A percentile compares a stretch with the other conserved stretches of the same genome.
Conservation (phyloP, 2,329 filamentous ascomycete genomes). For the Aspergillus sojae region DNA sequence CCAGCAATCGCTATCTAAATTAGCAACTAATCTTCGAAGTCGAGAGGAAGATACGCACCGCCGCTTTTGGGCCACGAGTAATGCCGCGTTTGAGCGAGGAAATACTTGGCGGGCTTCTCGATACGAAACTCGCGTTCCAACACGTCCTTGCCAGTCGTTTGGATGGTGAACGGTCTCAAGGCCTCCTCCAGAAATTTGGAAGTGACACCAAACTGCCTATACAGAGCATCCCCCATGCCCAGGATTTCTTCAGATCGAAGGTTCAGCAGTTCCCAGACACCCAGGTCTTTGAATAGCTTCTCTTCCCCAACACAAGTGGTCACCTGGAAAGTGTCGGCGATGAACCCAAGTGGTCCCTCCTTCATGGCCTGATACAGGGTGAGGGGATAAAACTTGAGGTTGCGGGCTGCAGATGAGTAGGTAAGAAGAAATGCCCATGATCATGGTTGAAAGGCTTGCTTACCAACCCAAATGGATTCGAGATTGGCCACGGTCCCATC, state of each 20-base stretch:
- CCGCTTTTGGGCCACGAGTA: constrained; percentile 55
- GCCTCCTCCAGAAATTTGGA: neutral
- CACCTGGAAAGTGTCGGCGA: constrained; percentile 33
- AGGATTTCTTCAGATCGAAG: constrained; percentile 44
- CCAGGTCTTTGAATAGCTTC: constrained; percentile 42
- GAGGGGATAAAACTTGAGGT: constrained; percentile 53
- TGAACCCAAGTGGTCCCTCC: constrained; percentile 31
- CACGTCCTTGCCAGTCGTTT: constrained; percentile 11
- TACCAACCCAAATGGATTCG: constrained; percentile 49
- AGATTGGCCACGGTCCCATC: constrained; percentile 53
- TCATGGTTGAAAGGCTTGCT: too few species aligned
- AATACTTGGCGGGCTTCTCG: constrained; percentile 36
- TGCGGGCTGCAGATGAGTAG: constrained; percentile 37
- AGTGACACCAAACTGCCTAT: constrained; percentile 1
- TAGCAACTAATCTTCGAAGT: neutral
- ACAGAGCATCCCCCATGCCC: constrained; percentile 38
- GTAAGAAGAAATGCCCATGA: too few species aligned
- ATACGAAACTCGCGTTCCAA: constrained; percentile 29
- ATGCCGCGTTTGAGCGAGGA: constrained; percentile 48
- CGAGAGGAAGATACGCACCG: constrained; percentile 31
- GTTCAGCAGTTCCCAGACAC: constrained; percentile 51
- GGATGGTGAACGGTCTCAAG: constrained; percentile 12
- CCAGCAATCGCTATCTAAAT: constrained; percentile 44
- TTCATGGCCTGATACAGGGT: constrained; percentile 39
- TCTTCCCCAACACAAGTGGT: constrained; percentile 31